Evolutionary conservation across 2,329 filamentous ascomycete species (phyloP).

Genomic region (Monosporascus sp.): DNA sequence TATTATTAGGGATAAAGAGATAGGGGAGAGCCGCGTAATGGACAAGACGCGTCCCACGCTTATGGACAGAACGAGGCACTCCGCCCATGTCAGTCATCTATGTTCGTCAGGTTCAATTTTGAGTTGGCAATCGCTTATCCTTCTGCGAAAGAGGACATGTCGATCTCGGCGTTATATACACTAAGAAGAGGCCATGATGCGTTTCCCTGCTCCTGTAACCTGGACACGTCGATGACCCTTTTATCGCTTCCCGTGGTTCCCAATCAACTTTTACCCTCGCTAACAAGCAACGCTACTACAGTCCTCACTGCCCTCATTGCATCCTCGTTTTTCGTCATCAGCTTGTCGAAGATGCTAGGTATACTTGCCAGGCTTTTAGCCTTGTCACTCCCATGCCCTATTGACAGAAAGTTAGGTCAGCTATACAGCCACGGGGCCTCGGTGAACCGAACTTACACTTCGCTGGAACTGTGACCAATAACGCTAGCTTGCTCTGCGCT

Average conservation of each 20-base stretch:
- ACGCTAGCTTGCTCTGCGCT: constrained; percentile 52
- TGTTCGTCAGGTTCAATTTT: background rate
- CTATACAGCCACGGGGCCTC: background rate
- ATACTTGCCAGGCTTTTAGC: constrained; percentile 52
- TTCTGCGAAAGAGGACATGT: background rate
- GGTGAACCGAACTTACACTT: constrained; percentile 50
- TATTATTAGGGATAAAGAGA: background rate
- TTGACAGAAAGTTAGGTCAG: background rate
- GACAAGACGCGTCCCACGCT: background rate
- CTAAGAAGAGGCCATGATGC: too few species aligned
- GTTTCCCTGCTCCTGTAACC: too few species aligned
- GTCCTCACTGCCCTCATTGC: constrained; percentile 52
- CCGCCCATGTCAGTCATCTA: background rate
- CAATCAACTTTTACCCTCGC: constrained; percentile 25
- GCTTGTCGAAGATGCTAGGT: constrained; percentile 53
- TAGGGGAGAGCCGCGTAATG: background rate
- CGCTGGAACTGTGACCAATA: constrained; percentile 51
- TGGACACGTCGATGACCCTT: too few species aligned
- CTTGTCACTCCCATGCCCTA: constrained; percentile 57
- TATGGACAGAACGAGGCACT: background rate
- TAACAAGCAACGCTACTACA: constrained; percentile 54
- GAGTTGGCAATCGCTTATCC: background rate
- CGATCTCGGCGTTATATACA: too few species aligned
- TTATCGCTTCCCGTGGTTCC: background rate
- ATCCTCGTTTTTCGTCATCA: constrained; percentile 51